phyloP scores from a whole-genome alignment of 257 asterid species.

The Asclepias syriaca region DNA sequence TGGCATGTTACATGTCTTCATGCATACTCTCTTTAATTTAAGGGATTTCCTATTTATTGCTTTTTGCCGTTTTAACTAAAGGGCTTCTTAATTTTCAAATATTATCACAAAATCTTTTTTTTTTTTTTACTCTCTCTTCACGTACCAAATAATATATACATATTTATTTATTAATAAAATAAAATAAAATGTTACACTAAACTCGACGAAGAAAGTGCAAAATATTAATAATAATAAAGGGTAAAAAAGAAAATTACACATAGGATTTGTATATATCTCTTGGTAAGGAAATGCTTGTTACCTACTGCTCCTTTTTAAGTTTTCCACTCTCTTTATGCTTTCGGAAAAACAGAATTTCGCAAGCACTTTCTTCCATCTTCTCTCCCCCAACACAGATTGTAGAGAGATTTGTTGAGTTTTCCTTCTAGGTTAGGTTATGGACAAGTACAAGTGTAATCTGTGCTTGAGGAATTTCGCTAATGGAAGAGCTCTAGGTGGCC shows the following conservation, averaged over 20 bases:
- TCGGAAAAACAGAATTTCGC: conserved; percentile 16
- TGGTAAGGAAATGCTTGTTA: conserved; percentile 75
- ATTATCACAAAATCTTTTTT: too few species aligned
- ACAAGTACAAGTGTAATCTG: conserved; percentile 67
- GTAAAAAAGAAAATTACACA: background rate
- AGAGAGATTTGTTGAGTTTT: background rate
- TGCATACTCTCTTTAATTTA: conserved; percentile 31
- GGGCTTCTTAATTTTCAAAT: conserved; percentile 18
- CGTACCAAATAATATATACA: background rate
- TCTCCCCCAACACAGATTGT: conserved; percentile 12
- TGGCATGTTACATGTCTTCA: conserved; percentile 74
- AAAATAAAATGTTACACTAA: too few species aligned
- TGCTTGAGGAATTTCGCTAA: conserved; percentile 58
- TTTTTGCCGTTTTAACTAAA: conserved; percentile 44
- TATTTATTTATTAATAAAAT: too few species aligned
- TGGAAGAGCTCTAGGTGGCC: conserved; percentile 90
- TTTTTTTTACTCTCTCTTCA: too few species aligned
- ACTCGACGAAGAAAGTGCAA: too few species aligned
- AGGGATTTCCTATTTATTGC: conserved; percentile 27
- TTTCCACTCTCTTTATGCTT: conserved; percentile 49
- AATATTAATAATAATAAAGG: background rate
- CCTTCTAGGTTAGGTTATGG: conserved; percentile 42
- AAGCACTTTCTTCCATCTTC: conserved; percentile 7
- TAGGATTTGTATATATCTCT: conserved; percentile 32
- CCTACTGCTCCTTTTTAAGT: conserved; percentile 61